A percentile compares a stretch with the other conserved stretches of the same genome.
Conservation (phyloP, 2,329 filamentous ascomycete genomes). For the Xenoacremonium recifei region DNA sequence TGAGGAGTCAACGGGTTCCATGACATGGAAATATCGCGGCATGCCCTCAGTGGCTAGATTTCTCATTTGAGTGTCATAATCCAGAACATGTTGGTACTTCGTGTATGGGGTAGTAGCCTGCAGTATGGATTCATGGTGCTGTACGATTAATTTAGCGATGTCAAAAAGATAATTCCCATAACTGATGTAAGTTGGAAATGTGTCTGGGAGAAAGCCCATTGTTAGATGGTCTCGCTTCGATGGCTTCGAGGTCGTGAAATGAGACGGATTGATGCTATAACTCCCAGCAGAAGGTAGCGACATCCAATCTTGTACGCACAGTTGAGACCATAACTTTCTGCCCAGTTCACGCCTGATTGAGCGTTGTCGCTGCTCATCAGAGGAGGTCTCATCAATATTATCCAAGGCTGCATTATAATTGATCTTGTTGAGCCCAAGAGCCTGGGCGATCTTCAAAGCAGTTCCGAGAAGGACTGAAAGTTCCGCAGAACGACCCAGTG, state of each 20-base stretch:
- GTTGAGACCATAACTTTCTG: conserved; percentile 35
- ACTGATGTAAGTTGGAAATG: conserved; percentile 18
- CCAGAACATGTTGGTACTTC: conserved; percentile 34
- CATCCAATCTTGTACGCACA: conserved; percentile 38
- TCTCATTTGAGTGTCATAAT: conserved; percentile 32
- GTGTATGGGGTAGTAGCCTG: conserved; percentile 30
- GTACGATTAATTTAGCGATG: conserved; percentile 33
- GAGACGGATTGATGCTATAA: conserved; percentile 1
- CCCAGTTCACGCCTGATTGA: conserved; percentile 27
- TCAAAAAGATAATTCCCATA: conserved; percentile 29
- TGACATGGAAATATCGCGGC: conserved; percentile 27
- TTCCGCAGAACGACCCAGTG: conserved; percentile 43
- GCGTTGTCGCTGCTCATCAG: background rate
- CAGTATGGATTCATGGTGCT: conserved; percentile 30
- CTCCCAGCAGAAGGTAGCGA: conserved; percentile 2
- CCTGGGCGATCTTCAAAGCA: conserved; percentile 45
- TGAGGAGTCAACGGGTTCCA: conserved; percentile 23
- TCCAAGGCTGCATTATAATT: conserved; percentile 18
- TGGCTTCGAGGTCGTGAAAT: conserved; percentile 4
- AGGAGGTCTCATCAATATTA: conserved; percentile 5
- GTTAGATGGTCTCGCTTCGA: conserved; percentile 2
- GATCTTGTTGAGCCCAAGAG: conserved; percentile 43
- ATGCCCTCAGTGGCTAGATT: conserved; percentile 29
- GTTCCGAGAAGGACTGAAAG: conserved; percentile 44
- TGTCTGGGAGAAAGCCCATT: conserved; percentile 1